Base-by-base conservation (phyloP, 2,329 filamentous ascomycete genomes). In the Pezicula neosporulosa region DNA sequence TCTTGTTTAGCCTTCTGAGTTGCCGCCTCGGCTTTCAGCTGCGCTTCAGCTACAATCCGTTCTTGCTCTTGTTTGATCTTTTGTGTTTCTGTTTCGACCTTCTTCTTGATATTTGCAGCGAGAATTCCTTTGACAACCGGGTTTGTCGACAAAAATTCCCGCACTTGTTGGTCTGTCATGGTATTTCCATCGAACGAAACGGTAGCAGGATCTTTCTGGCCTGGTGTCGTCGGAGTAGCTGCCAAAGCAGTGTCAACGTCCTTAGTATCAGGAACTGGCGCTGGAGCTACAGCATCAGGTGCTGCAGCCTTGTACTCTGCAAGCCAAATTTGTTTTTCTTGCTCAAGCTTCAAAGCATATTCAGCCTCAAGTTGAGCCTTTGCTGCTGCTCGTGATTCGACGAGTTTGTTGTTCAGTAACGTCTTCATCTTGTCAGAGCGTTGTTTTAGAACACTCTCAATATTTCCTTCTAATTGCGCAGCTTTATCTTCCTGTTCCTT, bases 351-450 rank as follows among this genome's bases (percentile, higher is more conserved):
- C 43, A 82, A 68, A 4, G 71, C 66, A 49, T 71, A 72, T 39
- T 77, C 71, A 10, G 65, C 65, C 56, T 75, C 66, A 36, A 80
- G 57, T 60, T 81, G 80, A 53, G 77, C 75, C 62, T 81, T 81
- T 48, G 81, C 73, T 50, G 73, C 66, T 38, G 74, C 71, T 55
- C 71, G 76, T 10, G 75, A 70, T 46, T 85, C 80, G 8, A 66
- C 70, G 15, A 96, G 75, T 64, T 87, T 90, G 64, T 82, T 84
- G 61, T 85, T 86, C 46, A 90, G 71, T 2, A 79, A 71, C 19
- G 80, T 76, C 62, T 85, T 87, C 85, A 90, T 87, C 65, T 80
- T 81, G 41, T 89, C 82, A 1, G 83, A 84, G 42, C 85, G 78
- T 48, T 78, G 73, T 61, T 87, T 87, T 53, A 89, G 75, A 10